phyloP scores from a whole-genome alignment of 805 yeast genomes.

The Cyberlindnera petersonii region DNA sequence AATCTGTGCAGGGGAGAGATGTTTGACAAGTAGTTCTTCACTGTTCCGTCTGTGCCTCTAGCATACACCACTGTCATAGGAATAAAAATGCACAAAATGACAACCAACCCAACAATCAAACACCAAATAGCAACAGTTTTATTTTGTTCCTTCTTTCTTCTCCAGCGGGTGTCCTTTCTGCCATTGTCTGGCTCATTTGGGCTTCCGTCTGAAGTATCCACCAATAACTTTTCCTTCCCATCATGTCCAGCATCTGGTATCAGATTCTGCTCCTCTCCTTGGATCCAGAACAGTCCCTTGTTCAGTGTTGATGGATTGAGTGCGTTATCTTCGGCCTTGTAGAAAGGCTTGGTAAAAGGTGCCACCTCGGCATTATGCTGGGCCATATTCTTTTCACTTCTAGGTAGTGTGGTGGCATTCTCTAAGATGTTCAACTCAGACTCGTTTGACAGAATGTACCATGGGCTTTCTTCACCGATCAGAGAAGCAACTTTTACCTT shows the following conservation, averaged over 20 bases:
- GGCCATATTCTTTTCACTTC: neutral
- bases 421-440: no score
- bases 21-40: conserved; percentile 29
- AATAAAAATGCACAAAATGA: conserved; percentile 15
- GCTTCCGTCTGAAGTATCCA: neutral
- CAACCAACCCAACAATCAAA: conserved; percentile 18
- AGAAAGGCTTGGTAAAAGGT: conserved; percentile 12
- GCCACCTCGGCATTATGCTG: neutral
- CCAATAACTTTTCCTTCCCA: no score
- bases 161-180: neutral
- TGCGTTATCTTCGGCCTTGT: conserved; percentile 17
- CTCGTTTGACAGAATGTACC: no score
- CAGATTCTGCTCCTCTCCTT: neutral
- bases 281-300: neutral
- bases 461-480: no score
- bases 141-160: neutral
- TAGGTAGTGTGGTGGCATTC: neutral
- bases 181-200: neutral
- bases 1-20: conserved; percentile 26
- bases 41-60: conserved; percentile 31
- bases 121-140: conserved; percentile 21
- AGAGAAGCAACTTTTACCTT: no score
- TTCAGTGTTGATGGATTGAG: neutral
- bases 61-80: conserved; percentile 28
- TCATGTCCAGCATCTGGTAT: no score